A percentile compares a stretch with the other conserved stretches of the same genome.
phyloP scores from a whole-genome alignment of 257 asterid genomes.

The Solanum ossicruentum region DNA sequence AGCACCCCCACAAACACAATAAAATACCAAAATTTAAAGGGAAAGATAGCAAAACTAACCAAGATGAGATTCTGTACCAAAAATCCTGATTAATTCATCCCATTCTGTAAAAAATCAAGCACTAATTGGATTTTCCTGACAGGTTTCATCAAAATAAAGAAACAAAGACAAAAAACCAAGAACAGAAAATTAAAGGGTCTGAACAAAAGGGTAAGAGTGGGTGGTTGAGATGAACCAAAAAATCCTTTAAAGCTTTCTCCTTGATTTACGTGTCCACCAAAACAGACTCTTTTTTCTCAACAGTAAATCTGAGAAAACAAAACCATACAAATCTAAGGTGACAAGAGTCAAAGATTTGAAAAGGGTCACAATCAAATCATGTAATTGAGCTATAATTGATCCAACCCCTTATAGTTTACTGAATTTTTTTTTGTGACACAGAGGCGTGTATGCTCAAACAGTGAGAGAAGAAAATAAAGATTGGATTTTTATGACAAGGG shows the following conservation, averaged over 20 bases:
- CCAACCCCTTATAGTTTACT: background rate
- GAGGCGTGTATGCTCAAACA: background rate
- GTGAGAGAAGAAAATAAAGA: background rate
- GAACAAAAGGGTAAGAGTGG: background rate
- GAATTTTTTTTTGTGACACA: background rate
- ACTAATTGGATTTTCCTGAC: conserved; percentile 10
- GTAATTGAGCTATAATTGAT: background rate
- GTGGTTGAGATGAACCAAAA: conserved; percentile 35
- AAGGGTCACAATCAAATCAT: background rate
- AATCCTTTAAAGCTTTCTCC: conserved; percentile 33
- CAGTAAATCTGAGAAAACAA: background rate
- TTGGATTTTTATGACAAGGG: background rate
- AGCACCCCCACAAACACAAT: background rate
- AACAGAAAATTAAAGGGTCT: background rate
- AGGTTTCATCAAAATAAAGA: background rate
- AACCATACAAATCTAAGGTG: background rate
- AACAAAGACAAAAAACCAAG: background rate
- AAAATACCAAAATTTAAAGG: background rate
- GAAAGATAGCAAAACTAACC: conserved; percentile 16
- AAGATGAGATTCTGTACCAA: conserved; percentile 13
- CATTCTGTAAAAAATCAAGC: conserved; percentile 5
- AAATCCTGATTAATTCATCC: conserved; percentile 16
- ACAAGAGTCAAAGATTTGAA: conserved; percentile 1
- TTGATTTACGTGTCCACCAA: conserved; percentile 22
- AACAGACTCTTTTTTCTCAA: background rate